Evolutionary conservation across 305 asterid genomes (phyloP), one percentile per base, ranked within the genome.

Genomic region (Coffea humblotiana): DNA sequence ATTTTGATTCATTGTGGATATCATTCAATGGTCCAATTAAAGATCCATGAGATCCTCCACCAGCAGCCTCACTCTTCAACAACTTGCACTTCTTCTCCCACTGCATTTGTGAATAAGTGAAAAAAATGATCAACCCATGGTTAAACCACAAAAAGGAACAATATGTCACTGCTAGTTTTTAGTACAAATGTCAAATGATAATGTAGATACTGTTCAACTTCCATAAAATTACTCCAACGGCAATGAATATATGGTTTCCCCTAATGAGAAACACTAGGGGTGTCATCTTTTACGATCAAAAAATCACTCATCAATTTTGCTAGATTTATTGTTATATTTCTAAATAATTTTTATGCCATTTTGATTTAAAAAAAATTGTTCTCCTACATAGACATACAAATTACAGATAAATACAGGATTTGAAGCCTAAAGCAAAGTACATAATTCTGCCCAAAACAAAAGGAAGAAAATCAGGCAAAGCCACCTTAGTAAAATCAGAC

Each of bases 1-100:
- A 90, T 89, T 90, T 90, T 81, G 85, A 82, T 87, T 90, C 91
- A 87, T 88, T 91, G 88, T 92, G 99, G 99, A 95, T 95, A 95
- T 95, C 84, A 87, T 91, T 90, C 74, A 74, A 80, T 0, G 89
- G 86, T 83, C 90, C 94, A 83, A 80, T 78, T 45, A 80, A 81
- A 51, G 85, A 78, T 78, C 85, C 89, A 76, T 0, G 49, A 75
- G 96, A 80, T 68, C 84, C 86, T 75, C 83, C 88, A 73, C 82
- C 87, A 83, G 88, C 85, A 81, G 84, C 88, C 85, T 83, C 92
- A 12, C 51, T 86, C 90, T 87, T 89, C 84, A 86, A 78, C 54
- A 83, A 71, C 78, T 84, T 85, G 92, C 94, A 90, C 86, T 87
- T 91, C 77, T 90, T 91, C 90, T 89, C 91, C 97, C 97, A 94